These are phyloP conservation scores for Avicennia marina DNA, from an alignment of 257 asterid species.

Conservation along the genomic window DNA sequence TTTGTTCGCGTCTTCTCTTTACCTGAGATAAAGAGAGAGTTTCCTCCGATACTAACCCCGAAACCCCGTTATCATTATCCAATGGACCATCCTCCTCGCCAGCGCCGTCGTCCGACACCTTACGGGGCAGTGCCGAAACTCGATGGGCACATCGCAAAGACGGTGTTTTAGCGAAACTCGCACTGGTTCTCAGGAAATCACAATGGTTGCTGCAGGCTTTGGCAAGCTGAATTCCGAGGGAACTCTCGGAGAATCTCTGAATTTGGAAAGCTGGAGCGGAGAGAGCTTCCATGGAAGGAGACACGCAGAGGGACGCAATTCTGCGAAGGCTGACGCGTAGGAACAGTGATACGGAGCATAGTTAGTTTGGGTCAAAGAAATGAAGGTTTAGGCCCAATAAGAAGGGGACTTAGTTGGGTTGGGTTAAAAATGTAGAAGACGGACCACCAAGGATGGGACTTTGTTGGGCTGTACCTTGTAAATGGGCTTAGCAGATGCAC, in stretches of 20 bases:
- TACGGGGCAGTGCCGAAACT: constrained; percentile 31
- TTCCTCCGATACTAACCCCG: constrained; percentile 35
- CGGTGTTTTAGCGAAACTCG: constrained; percentile 18
- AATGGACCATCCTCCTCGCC: constrained; percentile 27
- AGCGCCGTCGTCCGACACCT: constrained; percentile 32
- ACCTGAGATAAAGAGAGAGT: constrained; percentile 38
- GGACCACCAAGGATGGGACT: too few relatives aligned
- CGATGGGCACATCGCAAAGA: constrained; percentile 30
- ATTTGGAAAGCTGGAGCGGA: constrained; percentile 32
- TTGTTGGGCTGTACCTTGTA: too few relatives aligned
- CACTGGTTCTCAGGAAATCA: constrained; percentile 18
- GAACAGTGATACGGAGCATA: too few relatives aligned
- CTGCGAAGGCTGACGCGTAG: too few relatives aligned
- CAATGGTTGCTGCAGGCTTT: constrained; percentile 1
- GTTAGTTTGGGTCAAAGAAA: too few relatives aligned
- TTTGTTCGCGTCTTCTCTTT: neutral
- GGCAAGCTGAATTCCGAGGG: constrained; percentile 15
- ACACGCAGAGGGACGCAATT: neutral
- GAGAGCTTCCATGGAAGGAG: constrained; percentile 49
- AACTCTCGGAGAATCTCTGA: constrained; percentile 19
- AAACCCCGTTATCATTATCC: constrained; percentile 27
- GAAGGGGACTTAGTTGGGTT: too few relatives aligned
- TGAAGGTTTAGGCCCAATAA: too few relatives aligned
- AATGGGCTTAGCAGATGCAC: too few relatives aligned
- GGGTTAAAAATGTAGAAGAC: too few relatives aligned